Percentiles rank a stretch among this genome's conserved stretches.
These are phyloP conservation scores for Chaetothyriales sp. DNA, from an alignment of 2,329 filamentous ascomycete species.

Conservation along the genomic window DNA sequence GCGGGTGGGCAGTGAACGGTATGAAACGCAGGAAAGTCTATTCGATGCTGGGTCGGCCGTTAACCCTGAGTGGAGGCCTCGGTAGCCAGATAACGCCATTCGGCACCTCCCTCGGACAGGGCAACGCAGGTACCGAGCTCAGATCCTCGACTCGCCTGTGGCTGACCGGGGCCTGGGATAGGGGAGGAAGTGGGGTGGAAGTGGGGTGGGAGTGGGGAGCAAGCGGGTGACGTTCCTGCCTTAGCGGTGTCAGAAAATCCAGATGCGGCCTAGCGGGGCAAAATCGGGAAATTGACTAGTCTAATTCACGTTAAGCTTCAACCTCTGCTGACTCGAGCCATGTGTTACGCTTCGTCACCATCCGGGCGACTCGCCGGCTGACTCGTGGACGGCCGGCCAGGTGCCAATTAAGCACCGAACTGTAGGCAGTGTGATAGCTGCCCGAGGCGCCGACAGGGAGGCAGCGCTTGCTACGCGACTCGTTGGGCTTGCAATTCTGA, in stretches of 20 bases:
- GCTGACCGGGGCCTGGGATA: neutral
- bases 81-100: neutral
- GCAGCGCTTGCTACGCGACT: neutral
- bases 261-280: neutral
- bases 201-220: neutral
- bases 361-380: neutral
- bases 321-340: neutral
- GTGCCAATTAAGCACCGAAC: neutral
- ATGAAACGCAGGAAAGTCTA: neutral
- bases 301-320: neutral
- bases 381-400: too few species aligned
- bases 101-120: too few species aligned
- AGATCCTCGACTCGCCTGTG: neutral
- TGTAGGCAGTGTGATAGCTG: neutral
- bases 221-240: neutral
- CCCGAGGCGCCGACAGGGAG: neutral
- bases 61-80: neutral
- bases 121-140: neutral
- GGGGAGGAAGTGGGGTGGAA: neutral
- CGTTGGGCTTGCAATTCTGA: neutral
- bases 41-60: neutral
- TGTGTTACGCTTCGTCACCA: neutral
- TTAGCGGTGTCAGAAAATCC: neutral
- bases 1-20: neutral
- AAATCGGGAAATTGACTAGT: neutral